Base-by-base conservation (phyloP, 371 early-diverging fungal genomes). In the Mortierella sp. region DNA sequence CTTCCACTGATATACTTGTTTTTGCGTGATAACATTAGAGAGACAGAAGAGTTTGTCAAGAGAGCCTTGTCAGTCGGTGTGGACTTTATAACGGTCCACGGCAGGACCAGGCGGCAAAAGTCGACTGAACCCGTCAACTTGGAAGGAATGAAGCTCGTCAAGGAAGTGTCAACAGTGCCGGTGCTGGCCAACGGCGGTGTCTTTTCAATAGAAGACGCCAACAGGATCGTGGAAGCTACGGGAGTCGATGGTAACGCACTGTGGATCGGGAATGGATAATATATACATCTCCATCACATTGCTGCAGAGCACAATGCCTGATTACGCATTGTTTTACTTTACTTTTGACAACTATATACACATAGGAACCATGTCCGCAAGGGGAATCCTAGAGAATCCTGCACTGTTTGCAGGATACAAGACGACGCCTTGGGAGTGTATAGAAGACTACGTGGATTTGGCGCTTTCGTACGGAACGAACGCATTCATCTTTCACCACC, bases 351-450 rank as follows among this genome's bases (percentile, higher is more conserved):
- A 2, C 5, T 4, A 30, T 48, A 19, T 26, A 26, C 19, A 47
- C 27, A 17, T 61, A 86, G 88, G 87, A n/a, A 92, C 93, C 23
- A 95, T 95, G 95, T 84, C 93, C 0, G 94, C 94, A 0, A 81
- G 96, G 53, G 98, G 98, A 0, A 84, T 97, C 50, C 82, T 98
- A 28, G 87, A 91, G 60, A 98, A 98, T 69, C 98, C 98, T 3
- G 93, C 94, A 0, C 65, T 94, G 19, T 93, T 92, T 82, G 86
- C 93, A 28, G 91, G 90, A 31, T 70, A 88, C 50, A 80, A 83
- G 4, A 60, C 75, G 6, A 92, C 93, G n/a, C 93, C 93, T 4
- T 84, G 92, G 81, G 88, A 88, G 44, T 93, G 92, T 54, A 85
- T 94, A 7, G 87, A 90, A 78, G 84, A 87, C 37, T 98, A 93